These are phyloP conservation scores for Scedosporium minutisporum DNA, from an alignment of 2,329 filamentous ascomycete genomes.

Conservation along the genomic window DNA sequence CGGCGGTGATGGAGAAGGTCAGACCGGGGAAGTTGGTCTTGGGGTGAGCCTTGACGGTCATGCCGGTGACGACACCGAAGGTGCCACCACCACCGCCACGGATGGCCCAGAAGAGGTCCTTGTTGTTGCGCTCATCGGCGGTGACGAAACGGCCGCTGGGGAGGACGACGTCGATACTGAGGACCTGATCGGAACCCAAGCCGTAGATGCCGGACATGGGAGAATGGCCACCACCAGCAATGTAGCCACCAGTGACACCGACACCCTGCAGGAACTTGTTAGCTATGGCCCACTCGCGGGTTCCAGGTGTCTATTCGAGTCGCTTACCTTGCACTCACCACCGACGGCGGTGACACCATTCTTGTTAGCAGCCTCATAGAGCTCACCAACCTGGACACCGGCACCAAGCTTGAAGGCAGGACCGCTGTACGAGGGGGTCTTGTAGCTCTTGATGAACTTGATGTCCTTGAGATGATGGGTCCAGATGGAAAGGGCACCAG, in stretches of 20 bases:
- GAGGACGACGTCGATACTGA: constrained; percentile 48
- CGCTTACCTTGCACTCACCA: constrained; percentile 32
- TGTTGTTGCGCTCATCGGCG: constrained; percentile 35
- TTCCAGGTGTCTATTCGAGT: too few relatives aligned
- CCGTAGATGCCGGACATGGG: constrained; percentile 44
- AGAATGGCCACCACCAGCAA: constrained; percentile 50
- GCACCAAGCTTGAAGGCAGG: constrained; percentile 44
- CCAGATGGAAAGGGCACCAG: constrained; percentile 26
- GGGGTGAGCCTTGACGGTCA: constrained; percentile 42
- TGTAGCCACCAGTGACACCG: constrained; percentile 49
- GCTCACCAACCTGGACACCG: constrained; percentile 42
- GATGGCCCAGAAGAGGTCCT: constrained; percentile 55
- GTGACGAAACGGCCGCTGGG: constrained; percentile 36
- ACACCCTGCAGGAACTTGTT: constrained; percentile 28
- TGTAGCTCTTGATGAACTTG: constrained; percentile 14
- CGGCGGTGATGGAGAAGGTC: constrained; percentile 29
- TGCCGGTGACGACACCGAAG: constrained; percentile 45
- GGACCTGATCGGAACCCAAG: constrained; percentile 48
- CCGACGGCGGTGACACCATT: constrained; percentile 39
- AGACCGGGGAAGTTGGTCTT: constrained; percentile 32
- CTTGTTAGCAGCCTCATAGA: constrained; percentile 38
- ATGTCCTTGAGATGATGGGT: constrained; percentile 28
- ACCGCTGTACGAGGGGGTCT: constrained; percentile 24
- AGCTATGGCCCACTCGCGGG: background rate
- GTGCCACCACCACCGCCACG: constrained; percentile 50